Evolutionary conservation across 768 basidiomycete genomes (phyloP), one percentile per base, ranked within the genome.

Genomic region (Hirschioporus abietinus): DNA sequence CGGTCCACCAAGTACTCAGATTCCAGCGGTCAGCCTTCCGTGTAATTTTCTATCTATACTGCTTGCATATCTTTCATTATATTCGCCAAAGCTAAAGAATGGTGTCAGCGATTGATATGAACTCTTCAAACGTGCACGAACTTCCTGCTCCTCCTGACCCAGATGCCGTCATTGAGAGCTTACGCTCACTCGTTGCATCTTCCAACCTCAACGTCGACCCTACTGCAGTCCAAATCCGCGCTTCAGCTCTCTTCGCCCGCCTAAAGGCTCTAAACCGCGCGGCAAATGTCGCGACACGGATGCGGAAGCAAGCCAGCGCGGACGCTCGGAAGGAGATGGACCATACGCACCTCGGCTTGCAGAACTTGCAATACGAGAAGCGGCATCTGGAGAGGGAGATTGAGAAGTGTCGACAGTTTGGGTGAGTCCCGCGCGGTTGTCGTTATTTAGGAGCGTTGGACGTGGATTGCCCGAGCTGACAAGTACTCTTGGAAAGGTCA

Each of bases 371-470:
- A 63, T 96, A 95, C 71, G 93, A 96, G 77, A 93, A 92, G 74
- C 84, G 92, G 27, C 93, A 96, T 72, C 85, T 96, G 6, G 92
- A 95, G 76, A 84, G 92, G 66, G 94, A 96, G 78, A 96, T 96
- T 36, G 91, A 93, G 71, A 94, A 95, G 74, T 96, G 94, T 77
- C 86, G 92, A 62, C 93, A 95, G 74, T 96, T 94, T 73, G 92
- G 91, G 93, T 95, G 74, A 72, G 91, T 83, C 63, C 60, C 30
- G 4, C 30, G 30, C 8, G 30, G 8, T 3, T 30, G n/a, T n/a
- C n/a, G n/a, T n/a, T n/a, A n/a, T 30, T 2, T 30, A 30, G 8
- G 8, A 8, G 30, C 30, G 4, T 30, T 30, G 30, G 30, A 30
- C 4, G 30, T 30, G 30, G 30, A 30, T 30, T 8, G 8, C 30